Percentiles rank a stretch among this genome's conserved stretches.
Evolutionary conservation across 805 yeast genomes (phyloP).

Genomic region (Wickerhamomyces silvicola): DNA sequence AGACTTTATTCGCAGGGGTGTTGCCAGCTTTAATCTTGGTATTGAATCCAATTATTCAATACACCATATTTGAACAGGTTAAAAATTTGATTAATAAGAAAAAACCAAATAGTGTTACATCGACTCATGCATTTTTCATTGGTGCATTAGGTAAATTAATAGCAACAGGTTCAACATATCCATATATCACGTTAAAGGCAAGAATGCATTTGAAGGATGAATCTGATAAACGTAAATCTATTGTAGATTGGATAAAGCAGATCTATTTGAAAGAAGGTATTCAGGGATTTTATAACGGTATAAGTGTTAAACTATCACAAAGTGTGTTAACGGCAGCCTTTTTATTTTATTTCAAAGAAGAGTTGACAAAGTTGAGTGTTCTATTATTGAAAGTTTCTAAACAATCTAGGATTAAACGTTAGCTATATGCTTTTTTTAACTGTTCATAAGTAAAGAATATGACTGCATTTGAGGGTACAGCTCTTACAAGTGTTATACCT

Average conservation of each 20-base stretch:
- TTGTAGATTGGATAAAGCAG: conserved; percentile 46
- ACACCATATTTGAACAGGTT: conserved; percentile 84
- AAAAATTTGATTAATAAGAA: conserved; percentile 56
- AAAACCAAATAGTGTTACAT: conserved; percentile 44
- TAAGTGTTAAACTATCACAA: conserved; percentile 73
- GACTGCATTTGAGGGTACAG: conserved; percentile 85
- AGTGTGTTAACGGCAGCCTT: conserved; percentile 86
- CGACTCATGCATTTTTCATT: conserved; percentile 72
- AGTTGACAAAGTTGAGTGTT: conserved; percentile 57
- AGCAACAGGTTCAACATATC: conserved; percentile 88
- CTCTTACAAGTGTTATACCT: conserved; percentile 72
- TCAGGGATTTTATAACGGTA: conserved; percentile 74
- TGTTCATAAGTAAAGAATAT: conserved; percentile 78
- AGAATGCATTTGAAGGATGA: conserved; percentile 70
- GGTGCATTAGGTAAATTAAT: conserved; percentile 88
- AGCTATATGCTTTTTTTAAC: conserved; percentile 32
- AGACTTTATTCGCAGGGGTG: conserved; percentile 75
- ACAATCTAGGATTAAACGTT: conserved; percentile 3
- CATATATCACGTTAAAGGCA: conserved; percentile 83
- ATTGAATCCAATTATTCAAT: conserved; percentile 84
- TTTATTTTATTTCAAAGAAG: conserved; percentile 85
- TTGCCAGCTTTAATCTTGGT: conserved; percentile 84
- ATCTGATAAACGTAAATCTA: conserved; percentile 26
- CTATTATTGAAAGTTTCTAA: conserved; percentile 41
- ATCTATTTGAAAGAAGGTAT: conserved; percentile 69